These are phyloP conservation scores for Tetrastigma voinierianum DNA, from an alignment of 164 flowering plant genomes.

Conservation along the genomic window DNA sequence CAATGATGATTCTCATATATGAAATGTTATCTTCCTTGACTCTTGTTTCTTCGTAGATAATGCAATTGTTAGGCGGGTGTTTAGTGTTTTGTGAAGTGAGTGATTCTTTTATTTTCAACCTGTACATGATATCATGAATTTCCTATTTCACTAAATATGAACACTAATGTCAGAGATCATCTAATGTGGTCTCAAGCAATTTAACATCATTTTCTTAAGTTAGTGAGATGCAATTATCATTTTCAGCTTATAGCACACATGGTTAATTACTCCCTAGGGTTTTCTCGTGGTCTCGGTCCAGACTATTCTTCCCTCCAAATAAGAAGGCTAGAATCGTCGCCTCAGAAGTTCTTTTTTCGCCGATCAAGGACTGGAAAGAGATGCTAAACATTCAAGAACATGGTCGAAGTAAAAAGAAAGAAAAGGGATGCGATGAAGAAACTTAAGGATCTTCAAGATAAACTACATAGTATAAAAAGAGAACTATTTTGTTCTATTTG, in stretches of 20 bases:
- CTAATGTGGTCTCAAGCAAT: neutral
- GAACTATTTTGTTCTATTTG: neutral
- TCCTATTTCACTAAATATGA: neutral
- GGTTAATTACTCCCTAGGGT: slow-evolving; percentile 47
- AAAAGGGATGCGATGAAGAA: slow-evolving; percentile 55
- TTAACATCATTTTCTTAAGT: neutral
- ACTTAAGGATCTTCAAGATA: slow-evolving; percentile 28
- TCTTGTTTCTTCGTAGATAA: neutral
- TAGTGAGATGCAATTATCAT: neutral
- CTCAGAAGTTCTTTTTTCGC: slow-evolving; percentile 77
- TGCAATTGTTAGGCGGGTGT: neutral
- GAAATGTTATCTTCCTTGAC: too few relatives aligned
- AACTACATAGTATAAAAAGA: slow-evolving; percentile 46
- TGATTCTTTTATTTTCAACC: neutral
- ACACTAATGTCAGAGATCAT: neutral
- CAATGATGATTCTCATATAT: neutral
- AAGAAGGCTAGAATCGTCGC: slow-evolving; percentile 59
- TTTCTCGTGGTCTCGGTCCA: slow-evolving; percentile 83
- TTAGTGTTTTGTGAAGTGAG: neutral
- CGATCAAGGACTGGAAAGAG: slow-evolving; percentile 51
- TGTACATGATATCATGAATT: neutral
- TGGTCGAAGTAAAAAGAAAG: slow-evolving; percentile 25
- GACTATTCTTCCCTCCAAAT: slow-evolving; percentile 81
- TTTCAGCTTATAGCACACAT: neutral
- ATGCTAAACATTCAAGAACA: slow-evolving; percentile 34